A percentile compares a stretch with the other conserved stretches of the same genome.
Evolutionary conservation across 2,329 filamentous ascomycete species (phyloP).

Genomic region (Trichoderma brevicompactum): DNA sequence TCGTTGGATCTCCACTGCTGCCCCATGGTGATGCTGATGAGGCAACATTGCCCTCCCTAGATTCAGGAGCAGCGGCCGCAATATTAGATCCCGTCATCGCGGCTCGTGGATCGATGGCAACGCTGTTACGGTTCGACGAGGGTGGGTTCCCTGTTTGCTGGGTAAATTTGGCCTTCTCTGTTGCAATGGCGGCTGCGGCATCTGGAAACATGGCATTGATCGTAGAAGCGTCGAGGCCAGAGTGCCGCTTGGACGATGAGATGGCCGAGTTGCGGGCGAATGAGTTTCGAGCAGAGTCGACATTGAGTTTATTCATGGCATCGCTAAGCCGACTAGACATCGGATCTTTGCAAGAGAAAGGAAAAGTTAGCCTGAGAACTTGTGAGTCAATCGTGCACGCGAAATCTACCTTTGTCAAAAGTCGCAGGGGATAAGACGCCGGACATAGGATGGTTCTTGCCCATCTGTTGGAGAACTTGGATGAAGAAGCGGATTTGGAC

Average conservation of each 20-base stretch:
- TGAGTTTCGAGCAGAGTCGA: slow-evolving; percentile 85
- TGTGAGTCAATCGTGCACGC: background rate
- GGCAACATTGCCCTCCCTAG: slow-evolving; percentile 37
- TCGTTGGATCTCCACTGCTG: slow-evolving; percentile 54
- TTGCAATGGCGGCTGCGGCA: slow-evolving; percentile 96
- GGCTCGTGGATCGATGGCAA: slow-evolving; percentile 73
- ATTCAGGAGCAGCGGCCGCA: slow-evolving; percentile 55
- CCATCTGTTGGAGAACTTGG: slow-evolving; percentile 98
- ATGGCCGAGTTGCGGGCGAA: slow-evolving; percentile 80
- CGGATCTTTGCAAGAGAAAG: slow-evolving; percentile 65
- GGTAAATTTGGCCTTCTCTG: slow-evolving; percentile 96
- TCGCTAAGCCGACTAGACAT: slow-evolving; percentile 96
- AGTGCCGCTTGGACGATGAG: slow-evolving; percentile 80
- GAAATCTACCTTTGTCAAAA: slow-evolving; percentile 84
- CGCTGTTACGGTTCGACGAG: slow-evolving; percentile 90
- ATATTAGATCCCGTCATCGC: slow-evolving; percentile 78
- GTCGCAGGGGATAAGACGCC: slow-evolving; percentile 91
- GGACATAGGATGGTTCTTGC: slow-evolving; percentile 96
- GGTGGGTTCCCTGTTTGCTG: slow-evolving; percentile 91
- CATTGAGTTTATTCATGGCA: slow-evolving; percentile 93
- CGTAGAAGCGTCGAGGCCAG: slow-evolving; percentile 86
- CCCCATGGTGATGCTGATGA: slow-evolving; percentile 75
- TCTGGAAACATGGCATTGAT: slow-evolving; percentile 99
- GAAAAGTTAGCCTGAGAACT: slow-evolving; percentile 29
- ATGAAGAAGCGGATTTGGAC: slow-evolving; percentile 99